These are phyloP conservation scores for Fusarium keratoplasticum DNA, from an alignment of 2,329 filamentous ascomycete genomes.

Conservation along the genomic window DNA sequence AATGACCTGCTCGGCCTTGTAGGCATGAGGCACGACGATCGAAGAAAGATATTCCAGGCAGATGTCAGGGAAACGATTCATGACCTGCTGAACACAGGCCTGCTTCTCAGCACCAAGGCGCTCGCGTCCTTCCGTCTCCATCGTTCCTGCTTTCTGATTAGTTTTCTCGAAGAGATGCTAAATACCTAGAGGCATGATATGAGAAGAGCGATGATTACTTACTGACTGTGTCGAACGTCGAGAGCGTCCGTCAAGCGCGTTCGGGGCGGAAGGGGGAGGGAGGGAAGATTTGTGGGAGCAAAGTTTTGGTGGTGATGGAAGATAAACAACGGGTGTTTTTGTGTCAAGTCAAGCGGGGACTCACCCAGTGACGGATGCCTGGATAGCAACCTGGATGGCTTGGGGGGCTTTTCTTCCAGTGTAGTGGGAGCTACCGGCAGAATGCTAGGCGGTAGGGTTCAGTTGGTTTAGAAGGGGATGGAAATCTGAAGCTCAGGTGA, in stretches of 20 bases:
- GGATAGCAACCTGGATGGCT: background rate
- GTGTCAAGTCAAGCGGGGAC: background rate
- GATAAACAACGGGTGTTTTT: background rate
- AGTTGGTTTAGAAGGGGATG: background rate
- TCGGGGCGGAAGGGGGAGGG: no score
- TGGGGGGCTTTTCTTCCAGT: background rate
- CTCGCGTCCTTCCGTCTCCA: background rate
- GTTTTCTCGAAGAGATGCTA: background rate
- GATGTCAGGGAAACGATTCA: conserved; percentile 58
- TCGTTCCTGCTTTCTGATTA: background rate
- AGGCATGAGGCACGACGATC: conserved; percentile 42
- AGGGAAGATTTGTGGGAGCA: background rate
- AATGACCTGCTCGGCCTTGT: conserved; percentile 50
- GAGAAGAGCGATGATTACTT: background rate
- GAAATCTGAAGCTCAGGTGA: background rate
- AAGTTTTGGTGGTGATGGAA: background rate
- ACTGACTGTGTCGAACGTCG: background rate
- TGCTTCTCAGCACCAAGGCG: background rate
- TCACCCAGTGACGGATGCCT: background rate
- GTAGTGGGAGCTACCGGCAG: background rate
- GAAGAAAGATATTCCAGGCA: conserved; percentile 52
- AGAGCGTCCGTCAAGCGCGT: background rate
- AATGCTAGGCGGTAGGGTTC: background rate
- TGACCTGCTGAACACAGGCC: conserved; percentile 28
- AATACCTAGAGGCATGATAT: background rate